Conservation (phyloP, 352 stramenopile genomes). For the Pythium brassicae region DNA sequence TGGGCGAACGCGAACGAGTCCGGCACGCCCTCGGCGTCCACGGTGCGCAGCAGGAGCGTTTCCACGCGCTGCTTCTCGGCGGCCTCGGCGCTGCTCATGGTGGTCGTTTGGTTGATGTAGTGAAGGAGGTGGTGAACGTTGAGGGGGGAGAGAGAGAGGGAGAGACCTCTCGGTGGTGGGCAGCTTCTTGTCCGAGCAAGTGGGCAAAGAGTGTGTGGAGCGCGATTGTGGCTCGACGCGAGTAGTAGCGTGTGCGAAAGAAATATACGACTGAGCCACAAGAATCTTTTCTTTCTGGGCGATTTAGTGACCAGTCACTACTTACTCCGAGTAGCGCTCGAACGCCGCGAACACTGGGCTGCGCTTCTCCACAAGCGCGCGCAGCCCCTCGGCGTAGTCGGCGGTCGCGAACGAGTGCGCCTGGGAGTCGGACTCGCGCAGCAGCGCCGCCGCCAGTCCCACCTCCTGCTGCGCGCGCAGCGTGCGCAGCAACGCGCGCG, state of each 20-base stretch:
- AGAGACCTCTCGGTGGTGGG: too few relatives aligned
- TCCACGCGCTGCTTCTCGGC: slow-evolving; percentile 73
- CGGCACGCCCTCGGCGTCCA: slow-evolving; percentile 35
- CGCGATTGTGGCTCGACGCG: too few relatives aligned
- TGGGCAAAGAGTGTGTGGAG: background rate
- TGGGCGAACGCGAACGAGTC: slow-evolving; percentile 88
- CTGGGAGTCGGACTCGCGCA: slow-evolving; percentile 74
- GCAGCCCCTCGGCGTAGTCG: slow-evolving; percentile 80
- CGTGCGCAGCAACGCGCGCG: slow-evolving; percentile 59
- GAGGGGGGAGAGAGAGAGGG: too few relatives aligned
- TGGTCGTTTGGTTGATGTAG: background rate
- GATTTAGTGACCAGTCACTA: background rate
- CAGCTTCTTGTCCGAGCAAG: background rate
- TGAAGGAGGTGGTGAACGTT: background rate
- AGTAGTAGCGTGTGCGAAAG: background rate
- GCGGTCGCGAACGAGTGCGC: slow-evolving; percentile 70
- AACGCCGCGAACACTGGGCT: slow-evolving; percentile 44
- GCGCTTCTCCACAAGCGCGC: slow-evolving; percentile 66
- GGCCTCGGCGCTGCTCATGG: slow-evolving; percentile 40
- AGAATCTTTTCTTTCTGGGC: slow-evolving; percentile 9
- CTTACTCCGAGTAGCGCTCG: slow-evolving; percentile 35
- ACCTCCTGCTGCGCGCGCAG: slow-evolving; percentile 64
- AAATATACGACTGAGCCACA: slow-evolving; percentile 1
- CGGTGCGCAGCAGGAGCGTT: slow-evolving; percentile 55
- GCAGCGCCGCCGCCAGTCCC: slow-evolving; percentile 57